These are phyloP conservation scores for Monascus purpureus DNA, from an alignment of 495 filamentous ascomycete species.

Conservation along the genomic window DNA sequence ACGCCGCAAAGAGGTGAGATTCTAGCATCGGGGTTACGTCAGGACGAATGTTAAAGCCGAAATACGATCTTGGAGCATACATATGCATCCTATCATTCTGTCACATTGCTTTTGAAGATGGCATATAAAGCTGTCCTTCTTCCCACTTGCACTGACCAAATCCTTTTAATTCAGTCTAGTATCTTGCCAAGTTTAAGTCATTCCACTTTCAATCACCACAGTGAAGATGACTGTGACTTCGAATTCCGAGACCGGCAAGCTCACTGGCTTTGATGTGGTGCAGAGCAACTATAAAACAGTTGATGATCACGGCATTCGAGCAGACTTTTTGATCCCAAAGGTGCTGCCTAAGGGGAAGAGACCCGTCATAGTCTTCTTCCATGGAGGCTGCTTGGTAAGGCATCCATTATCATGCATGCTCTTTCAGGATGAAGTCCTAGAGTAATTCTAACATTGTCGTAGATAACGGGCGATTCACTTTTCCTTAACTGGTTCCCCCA, in stretches of 20 bases:
- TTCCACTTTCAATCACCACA: too few relatives aligned
- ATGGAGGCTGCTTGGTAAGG: slow-evolving; percentile 22
- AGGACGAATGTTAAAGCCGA: too few relatives aligned
- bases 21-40: too few relatives aligned
- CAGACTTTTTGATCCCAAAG: slow-evolving; percentile 20
- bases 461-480: slow-evolving; percentile 19
- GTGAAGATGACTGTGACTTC: not conserved
- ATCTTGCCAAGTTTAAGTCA: too few relatives aligned
- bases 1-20: too few relatives aligned
- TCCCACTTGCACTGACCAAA: too few relatives aligned
- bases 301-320: slow-evolving; percentile 16
- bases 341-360: slow-evolving; percentile 7
- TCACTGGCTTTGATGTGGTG: slow-evolving; percentile 15
- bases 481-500: slow-evolving; percentile 15
- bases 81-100: too few relatives aligned
- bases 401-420: not conserved
- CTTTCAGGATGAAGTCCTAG: not conserved
- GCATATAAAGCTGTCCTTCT: too few relatives aligned
- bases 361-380: slow-evolving; percentile 18
- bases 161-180: too few relatives aligned
- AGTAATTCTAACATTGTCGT: slow-evolving; percentile 1
- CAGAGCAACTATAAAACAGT: slow-evolving; percentile 19
- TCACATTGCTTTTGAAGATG: too few relatives aligned
- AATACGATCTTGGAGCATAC: too few relatives aligned
- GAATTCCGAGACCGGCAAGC: slow-evolving; percentile 2